Evolutionary conservation across 2,329 filamentous ascomycete species (phyloP), one percentile per base, ranked within the genome.

Genomic region (Tolypocladium ovalisporum): DNA sequence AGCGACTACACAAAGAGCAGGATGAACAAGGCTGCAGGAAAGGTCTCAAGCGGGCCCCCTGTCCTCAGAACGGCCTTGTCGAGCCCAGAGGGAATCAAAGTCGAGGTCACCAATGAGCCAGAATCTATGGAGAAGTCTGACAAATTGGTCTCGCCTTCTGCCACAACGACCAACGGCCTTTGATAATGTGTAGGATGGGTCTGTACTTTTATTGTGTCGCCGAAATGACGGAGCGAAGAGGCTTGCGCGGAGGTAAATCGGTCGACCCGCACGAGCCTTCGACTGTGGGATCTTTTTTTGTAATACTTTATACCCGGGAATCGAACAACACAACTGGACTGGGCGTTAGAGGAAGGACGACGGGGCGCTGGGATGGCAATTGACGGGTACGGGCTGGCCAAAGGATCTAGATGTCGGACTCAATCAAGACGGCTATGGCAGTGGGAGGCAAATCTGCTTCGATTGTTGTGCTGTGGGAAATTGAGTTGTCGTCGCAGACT

Each of bases 1-100:
- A 86, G 83, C 64, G 84, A 87, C 64, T 87, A 87, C 64, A 81
- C 76, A 10, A 84, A 82, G 67, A 82, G 79, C 61, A 75, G 80
- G 54, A 75, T 79, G 71, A 80, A 79, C 64, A 85, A 83, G 65
- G 77, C 76, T 3, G 76, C 77, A 3, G 76, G 63, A 66, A 64
- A 75, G 56, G 62, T 67, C 12, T 58, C 64, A 3, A 64, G 65
- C 4, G 67, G 66, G 2, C 61, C 62, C 39, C 61, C 66, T 19
- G 52, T 69, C 19, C 60, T 69, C 24, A 75, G 73, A 57, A 64
- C 73, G 27, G 68, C 66, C 39, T 61, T 71, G 7, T 66, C 70
- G 2, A 71, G 69, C 49, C 68, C 70, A 0, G 71, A 73, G 19
- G 71, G 72, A 39, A 67, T 66, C n/a, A 73, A 72, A 59, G 62